phyloP scores from a whole-genome alignment of 148 eudicot species.

The Arbutus unedo region DNA sequence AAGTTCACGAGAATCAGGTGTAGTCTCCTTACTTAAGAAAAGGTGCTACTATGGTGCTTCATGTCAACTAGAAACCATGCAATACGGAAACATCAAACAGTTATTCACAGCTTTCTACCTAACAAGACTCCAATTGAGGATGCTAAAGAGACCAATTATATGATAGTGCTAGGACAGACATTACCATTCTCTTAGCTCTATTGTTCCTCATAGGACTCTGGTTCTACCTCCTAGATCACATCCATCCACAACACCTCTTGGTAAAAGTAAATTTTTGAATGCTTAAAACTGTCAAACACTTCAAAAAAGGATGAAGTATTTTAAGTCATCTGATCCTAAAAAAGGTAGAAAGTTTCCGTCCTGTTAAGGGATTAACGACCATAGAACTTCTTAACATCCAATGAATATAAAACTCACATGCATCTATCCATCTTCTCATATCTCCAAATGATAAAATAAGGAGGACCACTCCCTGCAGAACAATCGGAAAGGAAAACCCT shows the following conservation, averaged over 20 bases:
- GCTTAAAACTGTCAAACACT: neutral
- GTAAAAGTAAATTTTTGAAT: neutral
- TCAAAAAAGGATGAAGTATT: neutral
- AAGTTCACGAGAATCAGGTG: neutral
- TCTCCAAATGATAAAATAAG: neutral
- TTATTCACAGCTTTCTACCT: neutral
- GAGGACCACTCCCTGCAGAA: neutral
- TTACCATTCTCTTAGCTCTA: conserved; percentile 8
- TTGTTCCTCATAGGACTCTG: neutral
- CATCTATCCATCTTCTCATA: too few species aligned
- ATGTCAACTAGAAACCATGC: neutral
- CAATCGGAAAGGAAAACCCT: neutral
- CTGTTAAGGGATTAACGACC: neutral
- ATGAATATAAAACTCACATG: too few species aligned
- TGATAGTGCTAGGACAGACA: neutral
- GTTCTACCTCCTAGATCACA: neutral
- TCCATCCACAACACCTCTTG: neutral
- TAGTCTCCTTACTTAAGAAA: neutral
- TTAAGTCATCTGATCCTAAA: conserved; percentile 13
- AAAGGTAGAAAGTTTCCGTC: neutral
- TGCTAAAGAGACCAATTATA: neutral
- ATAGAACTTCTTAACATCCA: neutral
- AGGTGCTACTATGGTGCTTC: neutral
- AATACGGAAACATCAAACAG: neutral
- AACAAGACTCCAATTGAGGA: neutral